These are phyloP conservation scores for Hebeloma cylindrosporum DNA, from an alignment of 768 basidiomycete genomes.

Conservation along the genomic window DNA sequence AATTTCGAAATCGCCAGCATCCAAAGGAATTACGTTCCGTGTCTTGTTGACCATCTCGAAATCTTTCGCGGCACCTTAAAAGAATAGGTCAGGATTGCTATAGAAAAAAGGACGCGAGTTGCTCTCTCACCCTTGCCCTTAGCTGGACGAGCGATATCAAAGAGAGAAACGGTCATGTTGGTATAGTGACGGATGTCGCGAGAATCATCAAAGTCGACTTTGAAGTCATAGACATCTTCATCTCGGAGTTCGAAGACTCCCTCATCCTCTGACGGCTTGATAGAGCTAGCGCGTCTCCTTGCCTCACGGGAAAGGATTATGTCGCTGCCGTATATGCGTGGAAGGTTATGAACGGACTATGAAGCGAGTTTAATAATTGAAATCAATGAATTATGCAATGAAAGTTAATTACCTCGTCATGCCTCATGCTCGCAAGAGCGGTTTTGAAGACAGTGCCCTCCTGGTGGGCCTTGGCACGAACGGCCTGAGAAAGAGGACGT, in stretches of 20 bases:
- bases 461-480: slow-evolving; percentile 20
- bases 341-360: background rate
- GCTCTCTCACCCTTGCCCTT: slow-evolving; percentile 32
- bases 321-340: slow-evolving; percentile 6
- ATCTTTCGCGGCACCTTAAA: slow-evolving; percentile 27
- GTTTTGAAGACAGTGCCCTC: slow-evolving; percentile 19
- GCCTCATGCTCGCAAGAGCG: slow-evolving; percentile 3
- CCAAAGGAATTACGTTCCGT: slow-evolving; percentile 20
- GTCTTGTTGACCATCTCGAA: slow-evolving; percentile 23
- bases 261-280: slow-evolving; percentile 25
- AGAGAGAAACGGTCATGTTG: slow-evolving; percentile 22
- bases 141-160: slow-evolving; percentile 34
- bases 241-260: slow-evolving; percentile 13
- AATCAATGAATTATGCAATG: background rate
- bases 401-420: slow-evolving; percentile 11
- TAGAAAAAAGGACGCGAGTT: background rate
- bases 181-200: slow-evolving; percentile 7
- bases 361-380: background rate
- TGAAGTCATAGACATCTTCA: slow-evolving; percentile 22
- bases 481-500: slow-evolving; percentile 5
- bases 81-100: background rate
- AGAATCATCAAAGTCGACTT: slow-evolving; percentile 13
- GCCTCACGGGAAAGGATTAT: slow-evolving; percentile 25
- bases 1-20: slow-evolving; percentile 19
- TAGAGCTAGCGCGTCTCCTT: slow-evolving; percentile 25